Percentiles rank a stretch among this genome's conserved stretches.
Evolutionary conservation across 257 asterid species (phyloP).

Genomic region (Solanum pimpinellifolium): DNA sequence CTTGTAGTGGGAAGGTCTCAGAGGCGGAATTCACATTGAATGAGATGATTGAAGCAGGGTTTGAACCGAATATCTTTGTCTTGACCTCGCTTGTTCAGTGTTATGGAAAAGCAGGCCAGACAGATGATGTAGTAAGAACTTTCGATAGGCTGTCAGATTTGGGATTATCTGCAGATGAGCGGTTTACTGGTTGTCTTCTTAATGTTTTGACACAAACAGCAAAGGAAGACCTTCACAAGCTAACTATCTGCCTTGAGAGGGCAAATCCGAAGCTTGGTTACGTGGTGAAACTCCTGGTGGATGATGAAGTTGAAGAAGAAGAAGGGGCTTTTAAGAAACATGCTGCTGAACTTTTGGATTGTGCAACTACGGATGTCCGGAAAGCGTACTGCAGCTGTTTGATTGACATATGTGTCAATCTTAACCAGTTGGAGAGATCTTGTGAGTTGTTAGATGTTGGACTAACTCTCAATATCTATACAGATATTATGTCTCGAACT

Average conservation of each 20-base stretch:
- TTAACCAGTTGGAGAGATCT: constrained; percentile 49
- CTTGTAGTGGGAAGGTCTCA: constrained; percentile 74
- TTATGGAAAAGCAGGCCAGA: constrained; percentile 73
- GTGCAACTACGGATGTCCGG: constrained; percentile 37
- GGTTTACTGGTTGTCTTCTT: constrained; percentile 72
- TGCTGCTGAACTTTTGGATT: constrained; percentile 41
- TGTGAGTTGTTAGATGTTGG: constrained; percentile 56
- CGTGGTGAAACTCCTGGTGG: constrained; percentile 43
- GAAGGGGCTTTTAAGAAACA: constrained; percentile 10
- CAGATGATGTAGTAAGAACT: constrained; percentile 68
- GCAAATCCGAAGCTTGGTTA: constrained; percentile 57
- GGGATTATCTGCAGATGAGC: constrained; percentile 59
- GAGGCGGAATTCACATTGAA: constrained; percentile 61
- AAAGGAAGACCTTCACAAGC: constrained; percentile 36
- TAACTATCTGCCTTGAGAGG: constrained; percentile 49
- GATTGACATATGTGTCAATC: constrained; percentile 56
- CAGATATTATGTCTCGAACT: constrained; percentile 31
- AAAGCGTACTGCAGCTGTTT: constrained; percentile 56
- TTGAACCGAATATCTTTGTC: constrained; percentile 59
- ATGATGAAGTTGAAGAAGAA: constrained; percentile 7
- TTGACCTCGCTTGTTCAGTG: constrained; percentile 82
- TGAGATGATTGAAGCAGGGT: constrained; percentile 75
- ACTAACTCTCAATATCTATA: constrained; percentile 22
- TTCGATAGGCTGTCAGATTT: constrained; percentile 41
- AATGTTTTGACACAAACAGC: constrained; percentile 55